Evolutionary conservation across 768 basidiomycete genomes (phyloP), one percentile per base, ranked within the genome.

Genomic region (Kwoniella sp.): DNA sequence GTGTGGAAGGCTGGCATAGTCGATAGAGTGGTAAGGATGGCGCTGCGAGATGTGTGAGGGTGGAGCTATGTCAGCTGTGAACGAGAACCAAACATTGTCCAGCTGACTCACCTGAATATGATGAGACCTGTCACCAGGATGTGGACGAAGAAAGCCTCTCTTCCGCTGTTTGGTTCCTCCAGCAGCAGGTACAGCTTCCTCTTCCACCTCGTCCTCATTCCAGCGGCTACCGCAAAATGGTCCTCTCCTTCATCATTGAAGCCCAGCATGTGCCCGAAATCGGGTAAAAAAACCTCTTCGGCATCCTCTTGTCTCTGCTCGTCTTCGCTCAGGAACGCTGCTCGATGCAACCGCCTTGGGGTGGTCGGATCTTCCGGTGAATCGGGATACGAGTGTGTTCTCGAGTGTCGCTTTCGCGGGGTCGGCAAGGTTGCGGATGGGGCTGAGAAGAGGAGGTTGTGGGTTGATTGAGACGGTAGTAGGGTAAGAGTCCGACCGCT

Each of bases 91-190:
- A 5, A 57, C 34, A 15, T 20, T 45, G 25, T 17, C 41, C 30
- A 53, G 12, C n/a, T 47, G 28, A 69, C 76, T 65, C 57, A 81
- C 79, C 78, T 78, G 67, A 89, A 79, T 1, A 91, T 76, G 67
- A 94, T 93, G 47, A 90, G 83, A 13, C 84, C 84, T 0, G 90
- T 92, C 29, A 86, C 86, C 55, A 87, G 76, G 69, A 90, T 82
- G 78, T 93, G 90, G 1, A 93, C 77, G 26, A 90, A 76, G 78
- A 93, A 92, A 0, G 92, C 92, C 0, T 88, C 83, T 0, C 84
- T 80, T 0, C 90, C 91, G 0, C 90, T 88, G 7, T 88, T 87
- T 0, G 92, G 91, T 60, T 86, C 87, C 72, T 94, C 92, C 69
- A 94, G 85, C 22, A 94, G 83, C 51, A 86, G 84, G 74, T 87